A percentile compares a stretch with the other conserved stretches of the same genome.
Conservation (phyloP, 768 basidiomycete species). For the Pleurotus tuoliensis region DNA sequence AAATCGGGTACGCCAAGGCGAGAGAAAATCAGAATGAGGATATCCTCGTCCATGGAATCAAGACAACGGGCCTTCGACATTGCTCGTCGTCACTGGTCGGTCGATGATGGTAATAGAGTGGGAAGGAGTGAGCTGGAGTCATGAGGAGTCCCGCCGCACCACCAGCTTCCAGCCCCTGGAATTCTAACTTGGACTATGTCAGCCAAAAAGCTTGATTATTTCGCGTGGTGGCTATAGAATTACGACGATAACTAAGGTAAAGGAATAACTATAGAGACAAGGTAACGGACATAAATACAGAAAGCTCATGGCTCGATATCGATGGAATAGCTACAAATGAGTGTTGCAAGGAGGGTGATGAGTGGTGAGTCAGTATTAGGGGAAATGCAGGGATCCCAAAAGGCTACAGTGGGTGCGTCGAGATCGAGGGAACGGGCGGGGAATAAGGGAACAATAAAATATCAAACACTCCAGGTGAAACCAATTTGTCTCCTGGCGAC, state of each 20-base stretch:
- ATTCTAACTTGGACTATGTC: too few species aligned
- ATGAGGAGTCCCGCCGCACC: background rate
- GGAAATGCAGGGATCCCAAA: background rate
- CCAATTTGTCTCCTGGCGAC: background rate
- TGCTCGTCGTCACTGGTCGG: background rate
- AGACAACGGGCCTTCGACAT: background rate
- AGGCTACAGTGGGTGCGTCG: background rate
- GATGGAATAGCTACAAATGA: background rate
- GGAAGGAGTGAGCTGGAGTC: background rate
- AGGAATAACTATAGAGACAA: background rate
- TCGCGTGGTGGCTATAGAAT: background rate
- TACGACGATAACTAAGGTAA: background rate
- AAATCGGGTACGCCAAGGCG: slow-evolving; percentile 37
- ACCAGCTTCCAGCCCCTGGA: too few species aligned
- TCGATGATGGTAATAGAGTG: background rate
- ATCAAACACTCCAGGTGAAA: background rate
- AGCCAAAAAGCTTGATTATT: too few species aligned
- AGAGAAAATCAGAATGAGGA: slow-evolving; percentile 30
- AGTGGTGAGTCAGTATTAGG: too few species aligned
- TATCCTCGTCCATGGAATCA: slow-evolving; percentile 25
- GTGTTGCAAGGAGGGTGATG: background rate
- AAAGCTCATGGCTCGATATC: background rate
- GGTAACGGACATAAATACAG: background rate
- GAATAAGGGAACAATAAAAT: background rate
- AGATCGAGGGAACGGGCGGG: background rate